Evolutionary conservation across 257 asterid species (phyloP).

Genomic region (Fraxinus excelsior): DNA sequence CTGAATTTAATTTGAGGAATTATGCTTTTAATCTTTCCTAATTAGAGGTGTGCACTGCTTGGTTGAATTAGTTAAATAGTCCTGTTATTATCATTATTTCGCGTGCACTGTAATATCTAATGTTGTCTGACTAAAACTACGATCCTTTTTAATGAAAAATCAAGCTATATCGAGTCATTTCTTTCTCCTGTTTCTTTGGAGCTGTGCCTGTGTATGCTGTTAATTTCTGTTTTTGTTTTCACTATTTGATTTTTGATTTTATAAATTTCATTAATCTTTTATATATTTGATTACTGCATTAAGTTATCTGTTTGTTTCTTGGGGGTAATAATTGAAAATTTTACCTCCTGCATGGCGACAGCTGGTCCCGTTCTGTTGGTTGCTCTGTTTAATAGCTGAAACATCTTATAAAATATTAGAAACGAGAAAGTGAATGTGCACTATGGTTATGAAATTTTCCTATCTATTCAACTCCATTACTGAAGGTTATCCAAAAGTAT

Average conservation of each 20-base stretch:
- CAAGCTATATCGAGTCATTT: not conserved
- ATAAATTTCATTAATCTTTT: not conserved
- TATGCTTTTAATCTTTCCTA: slow-evolving; percentile 17
- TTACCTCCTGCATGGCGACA: not conserved
- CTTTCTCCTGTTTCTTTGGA: slow-evolving; percentile 18
- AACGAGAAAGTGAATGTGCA: not conserved
- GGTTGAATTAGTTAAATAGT: slow-evolving; percentile 11
- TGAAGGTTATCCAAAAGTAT: not conserved
- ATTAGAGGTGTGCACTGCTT: slow-evolving; percentile 16
- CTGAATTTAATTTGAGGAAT: slow-evolving; percentile 1
- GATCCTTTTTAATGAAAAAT: slow-evolving; percentile 13
- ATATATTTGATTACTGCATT: not conserved
- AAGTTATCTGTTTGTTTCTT: slow-evolving; percentile 16
- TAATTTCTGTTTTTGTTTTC: slow-evolving; percentile 5
- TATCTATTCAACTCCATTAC: not conserved
- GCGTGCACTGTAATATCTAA: slow-evolving; percentile 11
- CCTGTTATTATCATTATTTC: not conserved
- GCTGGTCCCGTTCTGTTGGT: not conserved
- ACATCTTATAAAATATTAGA: not conserved
- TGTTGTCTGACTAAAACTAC: not conserved
- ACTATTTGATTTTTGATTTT: slow-evolving; percentile 2
- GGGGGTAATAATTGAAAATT: not conserved
- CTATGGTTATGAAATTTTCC: not conserved
- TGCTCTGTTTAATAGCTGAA: slow-evolving; percentile 2
- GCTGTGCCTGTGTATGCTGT: slow-evolving; percentile 11